Evolutionary conservation across 345 rosid genomes (phyloP), one percentile per base, ranked within the genome.

Genomic region (Gossypium anomalum): DNA sequence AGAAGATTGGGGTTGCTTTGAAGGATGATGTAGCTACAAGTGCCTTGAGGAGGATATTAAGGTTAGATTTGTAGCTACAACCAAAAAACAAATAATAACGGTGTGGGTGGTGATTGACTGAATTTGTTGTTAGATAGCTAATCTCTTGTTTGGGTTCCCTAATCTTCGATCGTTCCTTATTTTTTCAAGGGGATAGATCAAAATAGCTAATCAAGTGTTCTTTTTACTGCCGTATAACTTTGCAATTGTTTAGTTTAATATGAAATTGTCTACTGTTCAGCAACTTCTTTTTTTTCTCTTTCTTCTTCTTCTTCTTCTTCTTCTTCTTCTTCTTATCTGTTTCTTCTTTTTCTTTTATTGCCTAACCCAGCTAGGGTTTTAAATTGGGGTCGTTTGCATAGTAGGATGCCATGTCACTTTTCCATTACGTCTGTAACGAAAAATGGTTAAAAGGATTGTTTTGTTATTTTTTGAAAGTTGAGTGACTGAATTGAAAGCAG

Each of bases 151-250:
- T 78, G 78, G 74, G 60, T 72, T 79, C 41, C 71, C 48, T 48
- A 74, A 20, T 70, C 45, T 74, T 73, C 80, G 70, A 3, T 80
- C 76, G 75, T 90, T 97, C 85, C 86, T 87, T 90, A 90, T 93
- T 90, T 93, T 90, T 93, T 93, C 93, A 86, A 87, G 81, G 92
- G 97, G 93, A 84, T 74, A 25, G 79, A 60, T 83, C 77, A 84
- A 76, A 80, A 80, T 85, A 69, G 79, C 79, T 73, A 53, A 44
- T 20, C 29, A 75, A 80, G 61, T 77, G 41, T 63, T 78, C 76
- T 6, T 27, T 27, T 27, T 27, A 3, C 34, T 27, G 34, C n/a
- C 15, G 57, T 23, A 48, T 22, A 48, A 20, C 38, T 67, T 43
- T n/a, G 53, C 34, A 23, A 20, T 44, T 14, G 17, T 64, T 41